Evolutionary conservation across 129 eudicot genomes (phyloP), one percentile per base, ranked within the genome.

Genomic region (Pseudognaphalium luteoalbum): DNA sequence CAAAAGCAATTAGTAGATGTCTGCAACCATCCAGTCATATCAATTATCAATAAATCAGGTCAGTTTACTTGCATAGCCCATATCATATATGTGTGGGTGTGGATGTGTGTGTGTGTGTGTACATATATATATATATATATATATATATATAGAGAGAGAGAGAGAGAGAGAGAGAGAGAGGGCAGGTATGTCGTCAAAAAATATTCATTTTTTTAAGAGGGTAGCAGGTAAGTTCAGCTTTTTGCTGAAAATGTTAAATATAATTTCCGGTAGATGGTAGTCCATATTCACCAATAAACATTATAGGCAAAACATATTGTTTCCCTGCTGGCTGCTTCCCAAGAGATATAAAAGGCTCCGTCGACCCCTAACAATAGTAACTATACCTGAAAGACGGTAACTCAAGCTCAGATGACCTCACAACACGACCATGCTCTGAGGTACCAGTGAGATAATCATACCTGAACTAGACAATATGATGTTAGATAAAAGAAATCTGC

Each of bases 391-490:
- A 95, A 34, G 96, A 83, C 52, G 99, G 99, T 69, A 95, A 81
- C 68, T 79, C 39, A 47, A 95, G 96, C 70, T 89, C 89, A 16
- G 99, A 95, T 47, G 99, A 89, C 79, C 85, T 89, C 3, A 86
- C 72, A 67, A 81, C 78, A 25, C 80, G 63, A 33, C 99, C 99
- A 85, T 95, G 99, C 87, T 95, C 99, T 11, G 99, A 95, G 78
- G 99, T 95, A 59, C 99, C 99, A 71, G 91, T 91, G 60, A 87
- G 81, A 82, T 91, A 85, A 85, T 95, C 97, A 85, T 95, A 95
- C 61, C 99, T 97, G 61, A 90, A 90, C 99, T 95, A 70, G 37
- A 82, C 59, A 59, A 78, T n/a, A 16, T 37, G 33, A 42, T 69
- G 8, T 39, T 21, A 72, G 65, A 73, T 75, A 64, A 59, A 80